Percentiles rank a stretch among this genome's conserved stretches.
Evolutionary conservation across 1,284 basidiomycete genomes (phyloP).

Genomic region (Trichosporon sp.): DNA sequence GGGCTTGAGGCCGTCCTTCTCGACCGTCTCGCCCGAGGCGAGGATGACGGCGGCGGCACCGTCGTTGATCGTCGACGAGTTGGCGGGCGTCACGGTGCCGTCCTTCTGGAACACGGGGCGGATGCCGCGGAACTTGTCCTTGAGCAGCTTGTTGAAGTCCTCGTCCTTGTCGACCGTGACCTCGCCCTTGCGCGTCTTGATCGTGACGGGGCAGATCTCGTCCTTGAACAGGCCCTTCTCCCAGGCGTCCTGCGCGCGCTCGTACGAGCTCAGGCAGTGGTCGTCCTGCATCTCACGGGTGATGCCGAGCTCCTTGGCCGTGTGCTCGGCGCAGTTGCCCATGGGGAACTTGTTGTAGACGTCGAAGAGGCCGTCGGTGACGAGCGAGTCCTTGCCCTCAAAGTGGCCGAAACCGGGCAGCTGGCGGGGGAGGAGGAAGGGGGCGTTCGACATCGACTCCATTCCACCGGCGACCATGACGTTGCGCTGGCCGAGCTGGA

Average conservation of each 20-base stretch:
- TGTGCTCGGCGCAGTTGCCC: constrained; percentile 90
- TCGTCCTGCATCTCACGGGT: constrained; percentile 82
- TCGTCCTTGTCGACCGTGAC: constrained; percentile 90
- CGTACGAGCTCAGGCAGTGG: constrained; percentile 92
- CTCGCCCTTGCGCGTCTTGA: constrained; percentile 72
- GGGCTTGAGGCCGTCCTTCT: constrained; percentile 84
- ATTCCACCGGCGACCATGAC: constrained; percentile 93
- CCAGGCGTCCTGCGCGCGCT: constrained; percentile 90
- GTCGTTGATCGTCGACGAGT: constrained; percentile 93
- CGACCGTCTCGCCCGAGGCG: constrained; percentile 86
- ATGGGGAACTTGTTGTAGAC: constrained; percentile 94
- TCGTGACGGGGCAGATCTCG: constrained; percentile 60
- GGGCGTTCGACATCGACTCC: constrained; percentile 97
- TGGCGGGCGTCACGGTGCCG: constrained; percentile 91
- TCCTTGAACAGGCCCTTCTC: constrained; percentile 76
- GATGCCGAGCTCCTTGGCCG: constrained; percentile 82
- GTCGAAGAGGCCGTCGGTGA: constrained; percentile 92
- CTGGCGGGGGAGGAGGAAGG: constrained; percentile 85
- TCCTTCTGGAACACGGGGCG: constrained; percentile 84
- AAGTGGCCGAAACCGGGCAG: constrained; percentile 89
- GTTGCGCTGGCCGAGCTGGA: constrained; percentile 75
- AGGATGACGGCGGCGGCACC: constrained; percentile 95
- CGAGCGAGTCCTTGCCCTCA: constrained; percentile 81
- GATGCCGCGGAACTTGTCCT: constrained; percentile 85
- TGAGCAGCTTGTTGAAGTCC: constrained; percentile 94